phyloP scores from a whole-genome alignment of 1,284 basidiomycete genomes.

The Sporisorium reilianum region DNA sequence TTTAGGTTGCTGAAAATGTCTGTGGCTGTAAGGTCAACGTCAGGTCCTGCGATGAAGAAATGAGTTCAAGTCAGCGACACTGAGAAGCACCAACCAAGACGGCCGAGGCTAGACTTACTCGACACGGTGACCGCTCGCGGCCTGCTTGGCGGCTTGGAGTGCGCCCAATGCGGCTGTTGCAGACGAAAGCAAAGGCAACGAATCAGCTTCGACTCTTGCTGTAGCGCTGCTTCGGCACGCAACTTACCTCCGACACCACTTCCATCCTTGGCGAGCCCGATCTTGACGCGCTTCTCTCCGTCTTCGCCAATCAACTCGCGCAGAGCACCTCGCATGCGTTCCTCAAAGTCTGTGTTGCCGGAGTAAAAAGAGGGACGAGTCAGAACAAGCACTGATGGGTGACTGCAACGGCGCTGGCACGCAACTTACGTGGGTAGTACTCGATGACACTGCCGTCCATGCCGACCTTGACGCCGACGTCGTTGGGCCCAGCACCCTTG shows the following conservation, averaged over 20 bases:
- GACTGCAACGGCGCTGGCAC: not conserved
- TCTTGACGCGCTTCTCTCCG: slow-evolving; percentile 81
- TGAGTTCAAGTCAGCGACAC: not conserved
- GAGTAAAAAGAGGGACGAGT: not conserved
- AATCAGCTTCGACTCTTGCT: not conserved
- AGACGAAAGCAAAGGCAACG: not conserved
- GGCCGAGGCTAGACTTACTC: slow-evolving; percentile 25
- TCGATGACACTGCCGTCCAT: slow-evolving; percentile 78
- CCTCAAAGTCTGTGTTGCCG: slow-evolving; percentile 83
- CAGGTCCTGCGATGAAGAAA: slow-evolving; percentile 6
- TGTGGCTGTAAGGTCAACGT: not conserved
- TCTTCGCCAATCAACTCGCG: slow-evolving; percentile 81
- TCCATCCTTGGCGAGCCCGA: slow-evolving; percentile 95
- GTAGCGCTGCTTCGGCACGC: too few species aligned
- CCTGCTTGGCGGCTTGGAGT: slow-evolving; percentile 58
- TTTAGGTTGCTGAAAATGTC: not conserved
- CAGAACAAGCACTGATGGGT: too few species aligned
- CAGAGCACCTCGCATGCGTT: slow-evolving; percentile 80
- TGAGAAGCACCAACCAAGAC: not conserved
- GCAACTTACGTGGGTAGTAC: slow-evolving; percentile 71
- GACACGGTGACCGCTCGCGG: slow-evolving; percentile 52
- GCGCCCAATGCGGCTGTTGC: slow-evolving; percentile 49
- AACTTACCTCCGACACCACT: slow-evolving; percentile 81
- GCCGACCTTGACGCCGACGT: slow-evolving; percentile 50
- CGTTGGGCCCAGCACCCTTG: slow-evolving; percentile 70